Evolutionary conservation across 2,329 filamentous ascomycete species (phyloP).

Genomic region (Juglanconis juglandina): DNA sequence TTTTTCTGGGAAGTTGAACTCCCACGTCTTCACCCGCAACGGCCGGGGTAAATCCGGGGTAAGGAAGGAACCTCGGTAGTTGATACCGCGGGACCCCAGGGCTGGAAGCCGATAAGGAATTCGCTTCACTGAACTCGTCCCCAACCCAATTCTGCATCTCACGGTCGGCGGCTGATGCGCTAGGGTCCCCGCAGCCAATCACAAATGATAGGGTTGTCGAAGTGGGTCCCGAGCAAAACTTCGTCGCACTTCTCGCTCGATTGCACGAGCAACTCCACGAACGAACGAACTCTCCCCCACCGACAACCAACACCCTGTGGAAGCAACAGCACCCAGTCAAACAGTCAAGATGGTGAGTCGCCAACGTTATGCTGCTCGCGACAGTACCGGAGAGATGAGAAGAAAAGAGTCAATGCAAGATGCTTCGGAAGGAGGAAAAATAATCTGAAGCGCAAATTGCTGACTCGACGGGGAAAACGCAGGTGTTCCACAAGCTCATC

Average conservation of each 20-base stretch:
- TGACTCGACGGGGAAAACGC: conserved; percentile 73
- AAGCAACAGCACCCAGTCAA: conserved; percentile 41
- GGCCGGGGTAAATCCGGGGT: not conserved
- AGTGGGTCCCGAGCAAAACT: not conserved
- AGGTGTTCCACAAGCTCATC: conserved; percentile 90
- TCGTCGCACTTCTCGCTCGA: not conserved
- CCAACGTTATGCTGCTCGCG: conserved; percentile 22
- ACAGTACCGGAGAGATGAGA: not conserved
- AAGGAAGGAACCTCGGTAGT: not conserved
- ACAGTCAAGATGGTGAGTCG: conserved; percentile 69
- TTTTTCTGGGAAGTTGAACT: not conserved
- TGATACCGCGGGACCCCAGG: not conserved
- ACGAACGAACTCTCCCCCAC: conserved; percentile 24
- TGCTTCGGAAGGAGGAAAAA: conserved; percentile 77
- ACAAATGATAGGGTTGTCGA: not conserved
- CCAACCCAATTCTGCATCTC: conserved; percentile 8
- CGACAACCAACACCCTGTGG: conserved; percentile 30
- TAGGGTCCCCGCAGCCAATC: not conserved
- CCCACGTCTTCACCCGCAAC: not conserved
- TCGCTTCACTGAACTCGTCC: not conserved
- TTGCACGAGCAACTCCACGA: not conserved
- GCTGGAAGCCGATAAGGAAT: too few relatives aligned
- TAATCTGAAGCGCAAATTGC: conserved; percentile 98
- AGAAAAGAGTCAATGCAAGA: conserved; percentile 81
- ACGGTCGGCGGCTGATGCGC: conserved; percentile 2